Conservation (phyloP, 345 rosid genomes). For the Moricandia moricandioides region DNA sequence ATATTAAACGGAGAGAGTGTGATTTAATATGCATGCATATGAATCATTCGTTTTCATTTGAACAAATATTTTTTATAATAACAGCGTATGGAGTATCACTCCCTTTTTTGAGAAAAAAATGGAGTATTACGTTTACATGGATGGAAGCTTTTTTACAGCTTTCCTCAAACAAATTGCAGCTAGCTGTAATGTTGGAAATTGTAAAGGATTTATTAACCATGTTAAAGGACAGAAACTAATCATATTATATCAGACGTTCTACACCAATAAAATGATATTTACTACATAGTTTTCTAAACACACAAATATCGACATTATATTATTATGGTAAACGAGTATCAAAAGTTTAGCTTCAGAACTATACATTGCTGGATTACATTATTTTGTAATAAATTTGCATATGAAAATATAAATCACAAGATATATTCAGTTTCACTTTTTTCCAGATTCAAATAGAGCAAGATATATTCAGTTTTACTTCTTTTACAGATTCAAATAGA, state of each 20-base stretch:
- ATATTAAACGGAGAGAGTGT: too few relatives aligned
- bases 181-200: constrained; percentile 20
- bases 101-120: too few relatives aligned
- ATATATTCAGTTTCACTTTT: background rate
- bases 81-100: background rate
- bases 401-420: background rate
- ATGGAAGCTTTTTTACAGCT: background rate
- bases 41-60: background rate
- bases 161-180: constrained; percentile 5
- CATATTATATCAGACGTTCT: constrained; percentile 6
- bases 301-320: background rate
- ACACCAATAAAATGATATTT: background rate
- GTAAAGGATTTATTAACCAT: background rate
- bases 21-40: background rate
- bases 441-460: background rate
- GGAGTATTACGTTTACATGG: background rate
- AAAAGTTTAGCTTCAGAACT: background rate
- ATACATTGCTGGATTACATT: background rate
- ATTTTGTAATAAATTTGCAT: background rate
- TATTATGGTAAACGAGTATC: background rate
- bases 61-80: background rate
- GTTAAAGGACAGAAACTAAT: constrained; percentile 11
- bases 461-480: background rate
- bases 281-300: background rate
- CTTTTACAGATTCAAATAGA: background rate